phyloP scores from a whole-genome alignment of 352 stramenopile genomes.

The Phytophthora colocasiae region DNA sequence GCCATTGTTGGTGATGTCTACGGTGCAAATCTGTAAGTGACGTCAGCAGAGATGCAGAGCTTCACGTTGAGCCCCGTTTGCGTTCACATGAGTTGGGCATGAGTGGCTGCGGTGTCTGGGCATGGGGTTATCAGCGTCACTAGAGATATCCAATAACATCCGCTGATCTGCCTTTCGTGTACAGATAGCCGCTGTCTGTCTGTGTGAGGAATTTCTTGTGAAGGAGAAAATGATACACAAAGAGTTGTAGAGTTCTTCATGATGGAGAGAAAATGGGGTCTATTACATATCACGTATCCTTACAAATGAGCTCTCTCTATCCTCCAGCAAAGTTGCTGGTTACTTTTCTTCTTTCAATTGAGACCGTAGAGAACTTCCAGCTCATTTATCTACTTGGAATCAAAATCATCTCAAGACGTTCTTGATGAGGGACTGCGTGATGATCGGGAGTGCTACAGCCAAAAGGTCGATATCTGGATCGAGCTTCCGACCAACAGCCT shows the following conservation, averaged over 20 bases:
- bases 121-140: constrained; percentile 16
- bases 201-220: background rate
- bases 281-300: constrained; percentile 24
- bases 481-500: constrained; percentile 91
- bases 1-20: constrained; percentile 13
- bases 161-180: constrained; percentile 8
- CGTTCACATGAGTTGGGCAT: constrained; percentile 7
- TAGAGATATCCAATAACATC: constrained; percentile 2
- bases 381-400: background rate
- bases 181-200: background rate
- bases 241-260: background rate
- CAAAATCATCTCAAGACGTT: constrained; percentile 54
- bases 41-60: constrained; percentile 4
- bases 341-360: background rate
- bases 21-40: constrained; percentile 25
- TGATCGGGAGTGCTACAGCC: constrained; percentile 90
- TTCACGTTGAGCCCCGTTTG: constrained; percentile 15
- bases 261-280: constrained; percentile 4
- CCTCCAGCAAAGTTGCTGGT: no score
- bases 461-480: constrained; percentile 93
- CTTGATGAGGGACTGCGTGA: constrained; percentile 92
- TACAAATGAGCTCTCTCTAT: constrained; percentile 11
- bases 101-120: constrained; percentile 12
- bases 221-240: background rate
- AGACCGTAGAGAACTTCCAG: background rate